phyloP scores from a whole-genome alignment of 1,284 basidiomycete species.

The Marasmius fiardii region DNA sequence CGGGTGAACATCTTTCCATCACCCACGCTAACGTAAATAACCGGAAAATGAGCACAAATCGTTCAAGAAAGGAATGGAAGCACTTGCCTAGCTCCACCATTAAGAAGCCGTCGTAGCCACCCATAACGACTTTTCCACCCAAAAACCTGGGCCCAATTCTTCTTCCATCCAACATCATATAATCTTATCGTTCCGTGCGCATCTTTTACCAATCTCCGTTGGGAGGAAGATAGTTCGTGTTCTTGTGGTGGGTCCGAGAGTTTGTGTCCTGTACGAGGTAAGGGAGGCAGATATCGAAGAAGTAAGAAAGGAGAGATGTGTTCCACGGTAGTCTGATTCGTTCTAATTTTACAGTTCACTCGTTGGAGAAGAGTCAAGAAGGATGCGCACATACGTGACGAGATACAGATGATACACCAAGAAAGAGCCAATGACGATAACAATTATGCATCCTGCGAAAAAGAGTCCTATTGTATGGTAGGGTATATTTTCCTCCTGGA shows the following conservation, averaged over 20 bases:
- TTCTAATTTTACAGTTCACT: slow-evolving; percentile 39
- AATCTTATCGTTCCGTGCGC: slow-evolving; percentile 66
- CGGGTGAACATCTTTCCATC: slow-evolving; percentile 64
- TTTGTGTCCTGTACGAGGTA: slow-evolving; percentile 44
- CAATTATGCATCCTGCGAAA: slow-evolving; percentile 59
- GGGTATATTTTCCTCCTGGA: slow-evolving; percentile 62
- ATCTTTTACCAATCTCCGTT: slow-evolving; percentile 64
- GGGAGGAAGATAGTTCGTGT: slow-evolving; percentile 67
- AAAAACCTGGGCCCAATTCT: slow-evolving; percentile 68
- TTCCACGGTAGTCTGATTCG: slow-evolving; percentile 86
- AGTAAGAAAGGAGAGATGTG: slow-evolving; percentile 75
- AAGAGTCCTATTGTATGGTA: slow-evolving; percentile 69
- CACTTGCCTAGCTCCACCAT: slow-evolving; percentile 62
- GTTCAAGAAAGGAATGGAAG: slow-evolving; percentile 2
- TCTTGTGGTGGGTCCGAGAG: slow-evolving; percentile 71
- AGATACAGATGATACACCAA: slow-evolving; percentile 79
- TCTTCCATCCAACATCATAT: slow-evolving; percentile 76
- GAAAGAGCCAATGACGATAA: slow-evolving; percentile 74
- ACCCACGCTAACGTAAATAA: slow-evolving; percentile 43
- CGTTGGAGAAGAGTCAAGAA: slow-evolving; percentile 6
- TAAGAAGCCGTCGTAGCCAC: slow-evolving; percentile 49
- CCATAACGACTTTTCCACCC: slow-evolving; percentile 50
- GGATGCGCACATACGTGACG: slow-evolving; percentile 53
- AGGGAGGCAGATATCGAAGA: slow-evolving; percentile 61
- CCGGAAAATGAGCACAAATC: slow-evolving; percentile 4